phyloP scores from a whole-genome alignment of 2,329 filamentous ascomycete genomes.

The Sarocladium oryzae region DNA sequence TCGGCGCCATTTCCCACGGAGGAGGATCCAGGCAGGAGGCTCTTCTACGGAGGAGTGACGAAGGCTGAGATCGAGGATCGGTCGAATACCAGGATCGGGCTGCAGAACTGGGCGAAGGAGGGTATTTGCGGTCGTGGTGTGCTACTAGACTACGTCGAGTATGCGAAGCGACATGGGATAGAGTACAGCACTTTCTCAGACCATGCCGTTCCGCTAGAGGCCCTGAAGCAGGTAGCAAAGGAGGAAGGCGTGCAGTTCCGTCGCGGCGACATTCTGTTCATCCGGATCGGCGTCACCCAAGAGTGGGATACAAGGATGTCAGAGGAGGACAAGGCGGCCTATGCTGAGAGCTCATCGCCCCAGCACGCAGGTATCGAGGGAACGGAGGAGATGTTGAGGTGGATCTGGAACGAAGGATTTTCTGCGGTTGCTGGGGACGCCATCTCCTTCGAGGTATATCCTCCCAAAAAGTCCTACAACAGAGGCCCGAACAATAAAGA shows the following conservation, averaged over 20 bases:
- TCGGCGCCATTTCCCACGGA: slow-evolving; percentile 27
- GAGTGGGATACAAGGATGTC: slow-evolving; percentile 23
- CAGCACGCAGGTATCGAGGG: slow-evolving; percentile 34
- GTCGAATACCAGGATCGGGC: slow-evolving; percentile 36
- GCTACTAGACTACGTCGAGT: slow-evolving; percentile 42
- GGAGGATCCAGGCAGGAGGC: slow-evolving; percentile 23
- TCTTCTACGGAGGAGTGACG: slow-evolving; percentile 44
- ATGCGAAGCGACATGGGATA: slow-evolving; percentile 31
- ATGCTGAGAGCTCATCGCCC: slow-evolving; percentile 24
- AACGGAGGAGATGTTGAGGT: slow-evolving; percentile 30
- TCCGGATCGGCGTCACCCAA: slow-evolving; percentile 30
- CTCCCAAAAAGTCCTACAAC: slow-evolving; percentile 20
- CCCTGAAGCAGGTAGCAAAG: slow-evolving; percentile 27
- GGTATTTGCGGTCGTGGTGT: slow-evolving; percentile 45
- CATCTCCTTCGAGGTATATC: slow-evolving; percentile 35
- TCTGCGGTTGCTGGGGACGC: slow-evolving; percentile 38
- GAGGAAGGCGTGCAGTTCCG: slow-evolving; percentile 37
- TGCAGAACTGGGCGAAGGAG: slow-evolving; percentile 41
- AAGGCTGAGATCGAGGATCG: slow-evolving; percentile 37
- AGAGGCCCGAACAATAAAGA: slow-evolving; percentile 9
- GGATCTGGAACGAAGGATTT: slow-evolving; percentile 41
- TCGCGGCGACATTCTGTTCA: slow-evolving; percentile 46
- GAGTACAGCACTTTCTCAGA: slow-evolving; percentile 32
- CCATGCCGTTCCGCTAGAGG: slow-evolving; percentile 26
- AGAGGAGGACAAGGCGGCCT: slow-evolving; percentile 41